A percentile compares a stretch with the other conserved stretches of the same genome.
These are phyloP conservation scores for Angomonas deanei DNA, from an alignment of 208 protist genomes.

Conservation along the genomic window DNA sequence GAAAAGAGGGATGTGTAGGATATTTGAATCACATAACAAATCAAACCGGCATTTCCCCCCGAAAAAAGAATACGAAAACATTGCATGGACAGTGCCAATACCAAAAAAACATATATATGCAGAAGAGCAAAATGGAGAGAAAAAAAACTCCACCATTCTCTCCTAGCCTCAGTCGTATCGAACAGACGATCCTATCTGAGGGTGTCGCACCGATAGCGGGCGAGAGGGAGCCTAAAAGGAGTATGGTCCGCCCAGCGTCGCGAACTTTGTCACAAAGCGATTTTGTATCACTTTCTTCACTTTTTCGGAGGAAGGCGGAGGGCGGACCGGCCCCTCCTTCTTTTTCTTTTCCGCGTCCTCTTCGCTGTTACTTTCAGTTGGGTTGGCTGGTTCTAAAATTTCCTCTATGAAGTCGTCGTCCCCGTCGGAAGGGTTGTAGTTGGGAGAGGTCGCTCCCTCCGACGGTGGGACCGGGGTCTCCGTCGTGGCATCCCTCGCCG, in stretches of 20 bases:
- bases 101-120: slow-evolving; percentile 5
- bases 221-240: background rate
- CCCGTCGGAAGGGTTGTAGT: background rate
- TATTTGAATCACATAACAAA: too few species aligned
- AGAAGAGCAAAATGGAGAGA: background rate
- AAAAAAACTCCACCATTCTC: too few species aligned
- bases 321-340: too few species aligned
- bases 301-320: too few species aligned
- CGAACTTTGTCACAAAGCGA: background rate
- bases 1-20: slow-evolving; percentile 10
- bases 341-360: background rate
- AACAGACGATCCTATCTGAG: too few species aligned
- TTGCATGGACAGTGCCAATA: background rate
- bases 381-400: background rate
- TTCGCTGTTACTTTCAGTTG: background rate
- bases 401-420: too few species aligned
- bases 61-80: background rate
- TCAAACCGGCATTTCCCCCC: background rate
- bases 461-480: background rate
- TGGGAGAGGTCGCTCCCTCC: background rate
- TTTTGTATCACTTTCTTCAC: background rate
- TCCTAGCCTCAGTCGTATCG: too few species aligned
- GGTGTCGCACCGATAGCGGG: too few species aligned
- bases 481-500: background rate
- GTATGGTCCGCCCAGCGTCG: background rate